Percentiles rank a stretch among this genome's conserved stretches.
These are phyloP conservation scores for Dacryopinax spathularia DNA, from an alignment of 768 basidiomycete species.

Conservation along the genomic window DNA sequence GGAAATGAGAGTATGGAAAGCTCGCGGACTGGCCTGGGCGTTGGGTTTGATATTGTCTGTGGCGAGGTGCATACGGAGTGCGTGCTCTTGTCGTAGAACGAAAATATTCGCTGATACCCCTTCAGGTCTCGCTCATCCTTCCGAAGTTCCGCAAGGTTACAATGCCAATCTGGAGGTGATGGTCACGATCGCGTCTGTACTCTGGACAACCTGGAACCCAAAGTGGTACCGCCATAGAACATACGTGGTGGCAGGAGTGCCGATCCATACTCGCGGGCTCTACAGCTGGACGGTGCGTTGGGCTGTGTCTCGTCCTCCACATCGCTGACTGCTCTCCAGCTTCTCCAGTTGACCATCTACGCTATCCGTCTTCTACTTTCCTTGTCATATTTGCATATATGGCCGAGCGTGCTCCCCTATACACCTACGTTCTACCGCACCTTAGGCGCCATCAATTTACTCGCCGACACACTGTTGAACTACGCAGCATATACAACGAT, in stretches of 20 bases:
- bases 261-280: background rate
- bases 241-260: background rate
- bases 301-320: background rate
- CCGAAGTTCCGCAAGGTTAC: background rate
- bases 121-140: background rate
- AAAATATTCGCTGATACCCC: background rate
- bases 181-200: conserved; percentile 42
- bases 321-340: background rate
- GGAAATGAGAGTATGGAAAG: conserved; percentile 51
- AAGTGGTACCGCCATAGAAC: conserved; percentile 37
- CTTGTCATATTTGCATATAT: background rate
- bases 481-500: background rate
- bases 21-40: conserved; percentile 56
- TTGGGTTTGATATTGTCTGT: conserved; percentile 32
- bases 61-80: conserved; percentile 35
- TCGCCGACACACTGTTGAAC: background rate
- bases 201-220: conserved; percentile 81
- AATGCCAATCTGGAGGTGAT: conserved; percentile 24
- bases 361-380: background rate
- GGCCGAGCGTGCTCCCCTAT: background rate
- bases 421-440: background rate
- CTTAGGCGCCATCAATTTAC: background rate
- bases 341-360: background rate
- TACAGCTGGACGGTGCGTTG: background rate
- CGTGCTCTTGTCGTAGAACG: conserved; percentile 24